Conservation (phyloP, 805 yeast genomes). For the Wickerhamiella brachini region DNA sequence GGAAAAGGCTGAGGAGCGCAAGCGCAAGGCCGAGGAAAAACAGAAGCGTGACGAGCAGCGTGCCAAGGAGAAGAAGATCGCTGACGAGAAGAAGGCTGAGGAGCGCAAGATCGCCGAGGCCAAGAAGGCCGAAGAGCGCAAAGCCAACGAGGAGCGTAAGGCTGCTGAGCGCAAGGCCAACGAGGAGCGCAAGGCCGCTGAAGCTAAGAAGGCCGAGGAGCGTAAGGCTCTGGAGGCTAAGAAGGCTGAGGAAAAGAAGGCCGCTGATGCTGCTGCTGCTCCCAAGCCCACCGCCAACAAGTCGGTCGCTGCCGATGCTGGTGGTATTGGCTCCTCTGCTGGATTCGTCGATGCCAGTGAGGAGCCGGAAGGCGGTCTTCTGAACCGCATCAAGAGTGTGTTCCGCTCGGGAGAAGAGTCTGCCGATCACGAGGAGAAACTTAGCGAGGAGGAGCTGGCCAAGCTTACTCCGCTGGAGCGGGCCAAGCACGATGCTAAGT, state of each 20-base stretch:
- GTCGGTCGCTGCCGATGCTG: conserved; percentile 2
- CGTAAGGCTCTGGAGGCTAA: conserved; percentile 4
- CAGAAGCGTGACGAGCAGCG: conserved; percentile 9
- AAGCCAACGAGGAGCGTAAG: conserved; percentile 1
- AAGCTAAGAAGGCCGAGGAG: neutral
- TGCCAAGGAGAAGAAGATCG: conserved; percentile 9
- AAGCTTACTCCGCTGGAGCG: conserved; percentile 3
- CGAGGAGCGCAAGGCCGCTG: conserved; percentile 5
- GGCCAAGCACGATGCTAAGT: conserved; percentile 16
- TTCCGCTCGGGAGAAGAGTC: neutral
- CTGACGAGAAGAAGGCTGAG: conserved; percentile 4
- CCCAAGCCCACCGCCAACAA: conserved; percentile 39
- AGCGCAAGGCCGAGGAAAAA: conserved; percentile 6
- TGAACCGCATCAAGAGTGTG: neutral
- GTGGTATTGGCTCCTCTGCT: neutral
- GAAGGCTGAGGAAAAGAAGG: neutral
- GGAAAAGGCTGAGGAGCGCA: conserved; percentile 12
- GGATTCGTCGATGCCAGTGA: neutral
- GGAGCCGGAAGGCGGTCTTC: neutral
- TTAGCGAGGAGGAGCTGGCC: conserved; percentile 1
- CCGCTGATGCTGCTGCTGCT: conserved; percentile 3
- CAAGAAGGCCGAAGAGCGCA: conserved; percentile 1
- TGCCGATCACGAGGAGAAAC: neutral
- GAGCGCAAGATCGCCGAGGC: conserved; percentile 9
- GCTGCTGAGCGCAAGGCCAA: neutral